A percentile compares a stretch with the other conserved stretches of the same genome.
Evolutionary conservation across 2,329 filamentous ascomycete genomes (phyloP).

Genomic region (Cladosporium austrohemisphaericum): DNA sequence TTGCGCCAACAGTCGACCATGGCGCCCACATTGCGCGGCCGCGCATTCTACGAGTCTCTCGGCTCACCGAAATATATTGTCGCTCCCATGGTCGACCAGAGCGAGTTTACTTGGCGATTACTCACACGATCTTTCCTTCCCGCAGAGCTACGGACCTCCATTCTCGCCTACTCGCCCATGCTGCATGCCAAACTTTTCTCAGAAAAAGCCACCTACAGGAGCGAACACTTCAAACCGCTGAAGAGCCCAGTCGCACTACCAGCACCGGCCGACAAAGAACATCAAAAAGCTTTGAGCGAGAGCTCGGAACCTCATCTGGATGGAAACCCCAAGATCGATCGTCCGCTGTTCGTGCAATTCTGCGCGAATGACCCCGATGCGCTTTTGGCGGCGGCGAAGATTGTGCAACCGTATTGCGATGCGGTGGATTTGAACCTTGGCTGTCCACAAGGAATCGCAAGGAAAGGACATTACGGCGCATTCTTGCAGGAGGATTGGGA

Average conservation of each 20-base stretch:
- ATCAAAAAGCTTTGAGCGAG: constrained; percentile 19
- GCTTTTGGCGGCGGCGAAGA: constrained; percentile 71
- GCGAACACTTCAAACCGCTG: constrained; percentile 73
- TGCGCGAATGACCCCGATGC: constrained; percentile 85
- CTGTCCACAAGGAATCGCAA: constrained; percentile 92
- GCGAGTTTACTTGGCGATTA: constrained; percentile 97
- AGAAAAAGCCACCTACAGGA: constrained; percentile 71
- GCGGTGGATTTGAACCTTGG: constrained; percentile 94
- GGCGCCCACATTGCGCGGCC: constrained; percentile 49
- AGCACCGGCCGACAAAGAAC: constrained; percentile 21
- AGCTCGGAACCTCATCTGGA: constrained; percentile 63
- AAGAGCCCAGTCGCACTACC: constrained; percentile 28
- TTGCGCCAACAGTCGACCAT: constrained; percentile 20
- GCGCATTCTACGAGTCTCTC: constrained; percentile 92
- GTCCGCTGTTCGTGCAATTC: constrained; percentile 93
- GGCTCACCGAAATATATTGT: constrained; percentile 87
- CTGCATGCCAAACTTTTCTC: constrained; percentile 86
- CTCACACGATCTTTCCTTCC: constrained; percentile 89
- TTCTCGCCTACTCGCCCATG: constrained; percentile 95
- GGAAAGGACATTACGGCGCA: constrained; percentile 84
- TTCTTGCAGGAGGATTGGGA: constrained; percentile 93
- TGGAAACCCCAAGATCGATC: constrained; percentile 78
- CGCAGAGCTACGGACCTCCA: constrained; percentile 52
- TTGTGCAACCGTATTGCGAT: constrained; percentile 83
- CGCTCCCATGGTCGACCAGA: constrained; percentile 97